A percentile compares a stretch with the other conserved stretches of the same genome.
These are phyloP conservation scores for Fusarium chlamydosporum DNA, from an alignment of 2,329 filamentous ascomycete species.

Conservation along the genomic window DNA sequence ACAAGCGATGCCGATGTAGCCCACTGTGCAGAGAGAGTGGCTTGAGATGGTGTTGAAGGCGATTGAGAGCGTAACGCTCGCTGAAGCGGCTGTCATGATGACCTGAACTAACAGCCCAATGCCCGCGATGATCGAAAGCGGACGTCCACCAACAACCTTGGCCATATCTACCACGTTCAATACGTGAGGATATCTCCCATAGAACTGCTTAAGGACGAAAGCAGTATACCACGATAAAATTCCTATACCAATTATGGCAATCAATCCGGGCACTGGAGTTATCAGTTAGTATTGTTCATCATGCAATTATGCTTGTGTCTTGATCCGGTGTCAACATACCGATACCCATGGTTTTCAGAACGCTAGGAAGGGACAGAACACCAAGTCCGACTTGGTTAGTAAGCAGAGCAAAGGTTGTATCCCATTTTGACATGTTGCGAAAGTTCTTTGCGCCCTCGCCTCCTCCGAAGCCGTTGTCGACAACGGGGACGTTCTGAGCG, in stretches of 20 bases:
- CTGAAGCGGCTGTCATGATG: constrained; percentile 77
- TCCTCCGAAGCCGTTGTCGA: constrained; percentile 51
- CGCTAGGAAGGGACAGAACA: constrained; percentile 79
- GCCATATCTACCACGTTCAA: constrained; percentile 80
- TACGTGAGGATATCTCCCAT: constrained; percentile 75
- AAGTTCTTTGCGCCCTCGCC: constrained; percentile 53
- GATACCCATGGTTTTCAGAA: constrained; percentile 76
- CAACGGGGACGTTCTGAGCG: constrained; percentile 38
- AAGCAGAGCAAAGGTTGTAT: constrained; percentile 53
- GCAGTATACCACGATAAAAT: constrained; percentile 75
- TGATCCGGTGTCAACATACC: too few species aligned
- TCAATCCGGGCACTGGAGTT: constrained; percentile 69
- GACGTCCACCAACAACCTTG: constrained; percentile 62
- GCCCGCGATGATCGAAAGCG: constrained; percentile 53
- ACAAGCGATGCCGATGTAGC: constrained; percentile 74
- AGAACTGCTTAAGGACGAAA: constrained; percentile 72
- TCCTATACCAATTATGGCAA: constrained; percentile 74
- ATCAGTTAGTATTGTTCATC: too few species aligned
- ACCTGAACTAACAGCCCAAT: constrained; percentile 80
- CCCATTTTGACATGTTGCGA: constrained; percentile 55
- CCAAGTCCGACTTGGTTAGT: constrained; percentile 57
- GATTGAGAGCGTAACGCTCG: constrained; percentile 75
- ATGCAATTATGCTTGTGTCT: too few species aligned
- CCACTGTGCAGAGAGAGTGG: constrained; percentile 74
- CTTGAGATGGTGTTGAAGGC: constrained; percentile 77